Evolutionary conservation across 441 rosid genomes (phyloP), one percentile per base, ranked within the genome.

Genomic region (Jatropha multifida): DNA sequence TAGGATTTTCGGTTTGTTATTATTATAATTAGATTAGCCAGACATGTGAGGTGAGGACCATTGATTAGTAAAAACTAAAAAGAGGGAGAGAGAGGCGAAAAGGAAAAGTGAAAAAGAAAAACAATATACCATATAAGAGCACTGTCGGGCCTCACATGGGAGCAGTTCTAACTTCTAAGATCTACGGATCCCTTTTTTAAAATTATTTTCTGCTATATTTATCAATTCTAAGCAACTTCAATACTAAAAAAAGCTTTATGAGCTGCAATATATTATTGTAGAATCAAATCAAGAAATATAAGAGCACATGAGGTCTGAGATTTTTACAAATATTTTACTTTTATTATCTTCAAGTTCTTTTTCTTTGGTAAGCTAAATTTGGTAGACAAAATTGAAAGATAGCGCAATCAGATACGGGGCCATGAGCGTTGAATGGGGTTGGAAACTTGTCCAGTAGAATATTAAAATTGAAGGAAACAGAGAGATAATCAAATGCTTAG

Each of bases 381-480:
- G 75, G 75, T 65, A 23, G 49, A 15, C 55, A 61, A 44, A 23
- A 23, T 27, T 38, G 41, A 52, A 59, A 72, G 64, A 66, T 10
- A 17, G n/a, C 55, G 42, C 11, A 32, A 67, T 75, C 74, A 75
- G 77, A 72, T 56, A 63, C 60, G 46, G 83, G 84, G 79, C 77
- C 85, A 78, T 65, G n/a, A 6, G 65, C 40, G 73, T 73, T 83
- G 80, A 78, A 78, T 51, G 62, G 51, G 69, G 72, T 75, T 74
- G 72, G 82, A 79, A 79, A 71, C 76, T 81, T 83, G 81, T 76
- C 74, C 74, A 26, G 52, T 44, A 68, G 58, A 72, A 48, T 65
- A 64, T 80, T 82, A 73, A 72, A 77, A 63, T 72, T 77, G 66
- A 81, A 81, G 81, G 55, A 79, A 80, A 73, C 69, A 37, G 73